Base-by-base conservation (phyloP, 176 grass and related monocot species). In the Carex scoparia region DNA sequence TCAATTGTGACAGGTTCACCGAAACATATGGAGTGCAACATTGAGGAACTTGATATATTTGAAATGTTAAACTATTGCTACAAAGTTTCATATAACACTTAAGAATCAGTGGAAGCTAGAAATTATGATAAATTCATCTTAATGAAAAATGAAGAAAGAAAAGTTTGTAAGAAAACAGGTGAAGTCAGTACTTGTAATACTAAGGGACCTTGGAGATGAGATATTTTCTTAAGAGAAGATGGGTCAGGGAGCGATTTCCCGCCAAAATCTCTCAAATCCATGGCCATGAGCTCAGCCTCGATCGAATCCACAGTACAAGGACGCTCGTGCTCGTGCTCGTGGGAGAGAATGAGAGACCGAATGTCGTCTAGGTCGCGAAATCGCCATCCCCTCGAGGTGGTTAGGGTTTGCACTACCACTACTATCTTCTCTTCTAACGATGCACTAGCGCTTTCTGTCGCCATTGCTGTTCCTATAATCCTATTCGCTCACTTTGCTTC, bases 211-310 rank as follows among this genome's bases (percentile, higher is more conserved):
- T 91, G 90, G 53, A 98, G 66, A 70, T 98, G 84, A 3, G 85
- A 87, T 8, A 81, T 69, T 80, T 89, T 90, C 83, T 85, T 90
- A 13, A 70, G 15, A 46, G 88, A 53, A 19, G 86, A 69, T 10
- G 89, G 63, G 69, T 94, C 91, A 10, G 88, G 92, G 7, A 98
- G 89, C 1, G 83, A 81, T 58, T 89, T 94, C 18, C 63, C 89
- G 0, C 91, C 92, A 59, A 91, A 94, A 3, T 81, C n/a, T 59
- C 88, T 90, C 89, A 93, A 53, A 75, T 94, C 88, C 83, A 93
- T 86, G 88, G 88, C 72, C 82, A 90, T 31, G 72, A 94, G 95
- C 85, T 90, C 88, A 65, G 92, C 61, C 53, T 94, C 92, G 65
- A 94, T 81, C 68, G 86, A 86, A 66, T 92, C 89, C 65, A 84